Percentiles rank a stretch among this genome's conserved stretches.
Conservation (phyloP, 345 rosid genomes). For the Eucalyptus curtisii region DNA sequence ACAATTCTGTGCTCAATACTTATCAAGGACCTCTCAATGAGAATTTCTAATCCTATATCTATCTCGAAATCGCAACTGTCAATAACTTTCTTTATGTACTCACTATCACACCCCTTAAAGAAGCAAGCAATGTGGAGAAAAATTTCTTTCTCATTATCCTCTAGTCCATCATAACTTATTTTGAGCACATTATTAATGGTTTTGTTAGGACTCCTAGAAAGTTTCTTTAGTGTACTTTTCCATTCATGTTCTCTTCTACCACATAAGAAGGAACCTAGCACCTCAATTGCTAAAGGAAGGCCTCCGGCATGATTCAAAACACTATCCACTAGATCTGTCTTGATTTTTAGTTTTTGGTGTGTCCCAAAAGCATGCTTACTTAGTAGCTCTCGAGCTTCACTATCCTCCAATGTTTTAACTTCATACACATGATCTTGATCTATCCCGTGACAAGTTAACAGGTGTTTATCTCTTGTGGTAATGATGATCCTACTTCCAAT, state of each 20-base stretch:
- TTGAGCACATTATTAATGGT: neutral
- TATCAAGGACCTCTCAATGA: neutral
- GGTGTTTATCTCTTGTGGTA: neutral
- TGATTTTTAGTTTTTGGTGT: neutral
- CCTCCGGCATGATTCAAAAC: neutral
- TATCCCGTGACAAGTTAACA: neutral
- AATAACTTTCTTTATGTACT: too few relatives aligned
- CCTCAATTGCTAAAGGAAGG: neutral
- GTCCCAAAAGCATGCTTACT: neutral
- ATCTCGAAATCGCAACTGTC: neutral
- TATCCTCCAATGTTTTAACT: neutral
- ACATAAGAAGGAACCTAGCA: neutral
- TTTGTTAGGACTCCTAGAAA: neutral
- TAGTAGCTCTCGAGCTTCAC: accelerated
- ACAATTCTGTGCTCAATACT: neutral
- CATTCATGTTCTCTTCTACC: neutral
- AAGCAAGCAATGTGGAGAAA: neutral
- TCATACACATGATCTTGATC: neutral
- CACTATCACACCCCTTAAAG: accelerated
- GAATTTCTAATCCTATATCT: neutral
- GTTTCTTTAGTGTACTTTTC: neutral
- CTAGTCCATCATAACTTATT: neutral
- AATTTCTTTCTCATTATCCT: neutral
- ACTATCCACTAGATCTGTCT: neutral
- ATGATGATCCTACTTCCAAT: neutral